Base-by-base conservation (phyloP, 306 rosid genomes). In the Vicia sativa region DNA sequence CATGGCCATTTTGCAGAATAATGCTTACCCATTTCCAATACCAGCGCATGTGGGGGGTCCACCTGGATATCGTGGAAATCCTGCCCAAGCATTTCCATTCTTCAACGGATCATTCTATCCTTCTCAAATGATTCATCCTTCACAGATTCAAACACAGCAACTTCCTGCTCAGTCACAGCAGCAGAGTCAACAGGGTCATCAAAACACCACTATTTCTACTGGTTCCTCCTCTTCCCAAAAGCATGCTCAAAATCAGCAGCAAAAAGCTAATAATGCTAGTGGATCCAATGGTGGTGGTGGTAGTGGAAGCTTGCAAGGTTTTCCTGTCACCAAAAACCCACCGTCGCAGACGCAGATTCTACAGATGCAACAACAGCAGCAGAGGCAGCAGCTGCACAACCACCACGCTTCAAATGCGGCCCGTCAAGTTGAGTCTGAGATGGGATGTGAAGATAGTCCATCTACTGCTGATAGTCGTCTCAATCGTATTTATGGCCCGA, bases 41-140 rank as follows among this genome's bases (percentile, higher is more conserved):
- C 92, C 96, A 0, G 82, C 97, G 2, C 99, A 90, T 71, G 92
- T 90, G 26, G 99, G 97, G 13, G 89, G 87, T 8, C 87, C 95
- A 11, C 87, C 96, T 3, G 85, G 91, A 25, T 95, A 88, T 68
- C 79, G 99, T 55, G 99, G 96, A 78, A 67, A 86, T 9, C 97
- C 87, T 72, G 72, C 85, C 12, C 99, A 87, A 71, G 81, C 96
- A 1, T 66, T 95, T 79, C 95, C 99, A 0, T 90, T 87, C 62
- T 88, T 85, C 73, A 91, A 77, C 54, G 97, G 97, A 23, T 82
- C 99, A 11, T 95, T 95, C 80, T 91, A 88, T 78, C 9, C 97
- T 62, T 76, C 97, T 35, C 96, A 80, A 77, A 83, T 91, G 87
- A 71, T 95, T 56, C 97, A 95, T 77, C 91, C 92, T 78, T 84